A percentile compares a stretch with the other conserved stretches of the same genome.
phyloP scores from a whole-genome alignment of 768 basidiomycete genomes.

The Boletellus emodensis region DNA sequence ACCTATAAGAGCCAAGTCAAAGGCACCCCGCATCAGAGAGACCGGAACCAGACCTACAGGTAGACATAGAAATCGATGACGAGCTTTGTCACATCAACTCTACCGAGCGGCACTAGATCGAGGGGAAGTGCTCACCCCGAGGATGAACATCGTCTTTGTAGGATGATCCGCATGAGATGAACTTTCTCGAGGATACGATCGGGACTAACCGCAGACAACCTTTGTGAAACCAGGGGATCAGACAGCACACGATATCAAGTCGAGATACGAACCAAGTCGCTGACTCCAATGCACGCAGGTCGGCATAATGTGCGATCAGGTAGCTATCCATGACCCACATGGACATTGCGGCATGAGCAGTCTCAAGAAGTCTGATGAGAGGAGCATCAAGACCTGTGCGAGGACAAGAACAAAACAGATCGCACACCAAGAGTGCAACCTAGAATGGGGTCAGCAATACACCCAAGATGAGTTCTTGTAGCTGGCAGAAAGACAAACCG shows the following conservation, averaged over 20 bases:
- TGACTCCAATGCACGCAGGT: slow-evolving; percentile 6
- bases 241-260: neutral
- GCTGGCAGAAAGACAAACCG: slow-evolving; percentile 10
- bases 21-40: neutral
- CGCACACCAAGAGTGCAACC: slow-evolving; percentile 23
- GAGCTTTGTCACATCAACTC: slow-evolving; percentile 15
- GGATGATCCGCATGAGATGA: neutral
- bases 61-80: slow-evolving; percentile 28
- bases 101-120: too few relatives aligned
- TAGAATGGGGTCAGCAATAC: slow-evolving; percentile 1
- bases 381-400: neutral
- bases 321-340: slow-evolving; percentile 26
- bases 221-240: slow-evolving; percentile 1
- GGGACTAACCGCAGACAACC: slow-evolving; percentile 18
- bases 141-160: slow-evolving; percentile 17
- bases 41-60: slow-evolving; percentile 8
- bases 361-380: slow-evolving; percentile 18
- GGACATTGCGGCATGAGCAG: slow-evolving; percentile 17
- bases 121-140: slow-evolving; percentile 19
- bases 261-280: slow-evolving; percentile 20
- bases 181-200: neutral
- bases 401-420: neutral
- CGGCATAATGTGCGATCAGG: slow-evolving; percentile 17
- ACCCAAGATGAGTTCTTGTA: neutral
- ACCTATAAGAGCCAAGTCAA: slow-evolving; percentile 7